Evolutionary conservation across 139 green algal genomes (phyloP), one percentile per base, ranked within the genome.

Genomic region (Chlamydomonas sp.): DNA sequence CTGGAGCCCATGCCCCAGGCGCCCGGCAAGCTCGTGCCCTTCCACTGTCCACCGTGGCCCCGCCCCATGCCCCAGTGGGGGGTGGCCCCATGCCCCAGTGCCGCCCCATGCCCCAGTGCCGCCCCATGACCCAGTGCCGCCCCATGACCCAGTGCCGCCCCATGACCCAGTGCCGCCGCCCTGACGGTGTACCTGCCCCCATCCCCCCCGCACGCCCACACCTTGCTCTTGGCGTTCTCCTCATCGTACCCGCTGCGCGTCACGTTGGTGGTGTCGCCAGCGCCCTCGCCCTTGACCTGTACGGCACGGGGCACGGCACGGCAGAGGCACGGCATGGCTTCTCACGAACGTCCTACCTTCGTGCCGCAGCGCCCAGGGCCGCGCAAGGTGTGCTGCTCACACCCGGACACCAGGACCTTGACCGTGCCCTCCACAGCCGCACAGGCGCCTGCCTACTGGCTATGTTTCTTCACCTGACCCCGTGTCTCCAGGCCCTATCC

Each of bases 281-380:
- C 57, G 63, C 80, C 85, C 18, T 90, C 85, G 15, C 89, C 89
- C 66, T 72, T 78, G n/a, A 76, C 62, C 66, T 58, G 59, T 68
- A 1, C 67, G n/a, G 75, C 4, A 71, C 60, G 69, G 79, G 86
- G 66, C 18, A 71, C 9, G 12, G 66, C 63, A 16, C 63, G 57
- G 63, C 78, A 62, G 3, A 8, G n/a, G 20, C 63, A 71, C 78
- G 31, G 20, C 18, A 62, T 74, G 49, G 17, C 2, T 4, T 73
- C 12, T 61, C n/a, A 63, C 78, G 31, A 3, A 31, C n/a, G 5
- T 73, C 20, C 61, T 14, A 6, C 74, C 63, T 9, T 14, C 18
- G 49, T n/a, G n/a, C n/a, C 16, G 20, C 78, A 20, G 63, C 68
- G 63, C 31, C 64, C 72, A 2, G 7, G 1, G n/a, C 61, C 67